These are phyloP conservation scores for Viola pubescens DNA, from an alignment of 441 rosid genomes.

Conservation along the genomic window DNA sequence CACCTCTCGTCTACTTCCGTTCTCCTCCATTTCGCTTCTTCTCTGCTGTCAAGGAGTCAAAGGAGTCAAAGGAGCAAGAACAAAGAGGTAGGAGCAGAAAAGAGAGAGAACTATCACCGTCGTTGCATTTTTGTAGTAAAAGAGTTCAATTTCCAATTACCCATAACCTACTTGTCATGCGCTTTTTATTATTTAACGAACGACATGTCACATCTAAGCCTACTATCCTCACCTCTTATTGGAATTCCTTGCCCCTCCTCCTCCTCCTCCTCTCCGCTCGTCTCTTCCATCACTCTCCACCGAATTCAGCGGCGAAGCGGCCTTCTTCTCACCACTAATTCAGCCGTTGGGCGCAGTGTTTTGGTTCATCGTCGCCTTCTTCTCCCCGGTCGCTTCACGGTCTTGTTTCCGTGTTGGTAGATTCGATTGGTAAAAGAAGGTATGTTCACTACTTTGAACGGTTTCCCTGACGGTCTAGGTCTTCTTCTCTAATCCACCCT, in stretches of 20 bases:
- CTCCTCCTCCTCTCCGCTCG: neutral
- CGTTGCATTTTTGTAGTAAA: no score
- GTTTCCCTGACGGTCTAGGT: neutral
- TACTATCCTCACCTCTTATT: no score
- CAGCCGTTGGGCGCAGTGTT: neutral
- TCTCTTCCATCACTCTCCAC: neutral
- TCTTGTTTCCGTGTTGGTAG: neutral
- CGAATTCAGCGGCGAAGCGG: neutral
- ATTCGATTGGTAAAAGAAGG: neutral
- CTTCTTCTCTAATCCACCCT: no score
- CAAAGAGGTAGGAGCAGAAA: no score
- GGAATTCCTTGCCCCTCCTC: neutral
- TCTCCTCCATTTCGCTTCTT: neutral
- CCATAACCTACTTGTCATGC: no score
- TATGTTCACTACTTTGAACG: neutral
- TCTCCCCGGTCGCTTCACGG: no score
- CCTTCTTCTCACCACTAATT: no score
- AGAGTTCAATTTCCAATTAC: no score
- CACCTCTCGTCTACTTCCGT: conserved; percentile 27
- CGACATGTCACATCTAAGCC: no score
- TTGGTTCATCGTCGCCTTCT: neutral
- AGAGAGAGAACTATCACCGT: no score
- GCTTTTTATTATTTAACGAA: no score
- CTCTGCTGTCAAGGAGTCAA: neutral
- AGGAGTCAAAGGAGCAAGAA: no score